Percentiles rank a stretch among this genome's conserved stretches.
phyloP scores from a whole-genome alignment of 345 rosid genomes.

The Eucalyptus regnans region DNA sequence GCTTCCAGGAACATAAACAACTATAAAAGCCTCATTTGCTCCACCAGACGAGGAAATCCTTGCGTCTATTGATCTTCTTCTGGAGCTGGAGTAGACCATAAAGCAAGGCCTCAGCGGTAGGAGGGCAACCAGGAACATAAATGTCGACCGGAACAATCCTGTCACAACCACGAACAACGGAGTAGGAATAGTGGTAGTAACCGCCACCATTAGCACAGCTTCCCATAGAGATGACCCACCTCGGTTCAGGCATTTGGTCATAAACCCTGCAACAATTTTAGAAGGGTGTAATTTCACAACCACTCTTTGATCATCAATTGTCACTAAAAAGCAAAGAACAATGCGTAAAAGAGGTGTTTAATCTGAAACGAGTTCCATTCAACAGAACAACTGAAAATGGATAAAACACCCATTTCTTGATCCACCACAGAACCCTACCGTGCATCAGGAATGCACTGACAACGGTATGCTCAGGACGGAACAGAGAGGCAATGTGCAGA shows the following conservation, averaged over 20 bases:
- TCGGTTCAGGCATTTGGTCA: slow-evolving; percentile 98
- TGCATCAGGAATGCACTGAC: not conserved
- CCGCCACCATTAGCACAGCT: slow-evolving; percentile 99
- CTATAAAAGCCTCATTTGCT: slow-evolving; percentile 35
- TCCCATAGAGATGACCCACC: slow-evolving; percentile 99
- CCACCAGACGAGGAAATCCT: slow-evolving; percentile 97
- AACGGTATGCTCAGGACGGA: not conserved
- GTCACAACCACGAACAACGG: slow-evolving; percentile 95
- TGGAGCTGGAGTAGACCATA: slow-evolving; percentile 93
- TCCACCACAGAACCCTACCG: not conserved
- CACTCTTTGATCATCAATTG: not conserved
- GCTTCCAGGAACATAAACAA: not conserved
- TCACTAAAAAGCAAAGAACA: not conserved
- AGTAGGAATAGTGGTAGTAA: slow-evolving; percentile 95
- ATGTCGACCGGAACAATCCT: slow-evolving; percentile 97
- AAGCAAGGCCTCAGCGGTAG: slow-evolving; percentile 94
- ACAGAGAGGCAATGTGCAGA: not conserved
- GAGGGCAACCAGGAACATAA: slow-evolving; percentile 96
- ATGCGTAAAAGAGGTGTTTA: not conserved
- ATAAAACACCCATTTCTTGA: not conserved
- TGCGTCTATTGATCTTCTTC: slow-evolving; percentile 96
- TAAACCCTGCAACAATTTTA: slow-evolving; percentile 58
- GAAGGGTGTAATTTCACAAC: not conserved
- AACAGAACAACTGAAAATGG: not conserved
- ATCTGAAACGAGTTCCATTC: not conserved